Percentiles rank a stretch among this genome's conserved stretches.
Evolutionary conservation across 2,329 filamentous ascomycete species (phyloP).

Genomic region (Teratosphaeria zuluensis): DNA sequence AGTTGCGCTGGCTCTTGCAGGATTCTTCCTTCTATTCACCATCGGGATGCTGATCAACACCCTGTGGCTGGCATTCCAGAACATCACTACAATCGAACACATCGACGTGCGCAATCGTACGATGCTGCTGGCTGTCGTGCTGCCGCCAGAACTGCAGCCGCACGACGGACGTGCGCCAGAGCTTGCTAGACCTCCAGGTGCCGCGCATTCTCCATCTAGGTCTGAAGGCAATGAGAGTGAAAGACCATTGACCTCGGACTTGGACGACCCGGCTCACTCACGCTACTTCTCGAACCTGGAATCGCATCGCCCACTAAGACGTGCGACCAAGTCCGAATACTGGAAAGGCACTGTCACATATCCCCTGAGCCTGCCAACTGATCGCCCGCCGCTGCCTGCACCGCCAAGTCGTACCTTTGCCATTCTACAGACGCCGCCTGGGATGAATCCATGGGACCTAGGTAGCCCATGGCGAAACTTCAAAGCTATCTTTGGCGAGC

Average conservation of each 20-base stretch:
- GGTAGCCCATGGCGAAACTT: slow-evolving; percentile 58
- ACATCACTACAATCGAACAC: slow-evolving; percentile 78
- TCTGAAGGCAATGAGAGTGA: slow-evolving; percentile 12
- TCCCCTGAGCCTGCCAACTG: slow-evolving; percentile 36
- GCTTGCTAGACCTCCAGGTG: not conserved
- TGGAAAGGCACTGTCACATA: slow-evolving; percentile 46
- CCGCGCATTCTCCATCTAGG: not conserved
- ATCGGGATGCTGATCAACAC: slow-evolving; percentile 67
- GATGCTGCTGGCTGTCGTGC: slow-evolving; percentile 64
- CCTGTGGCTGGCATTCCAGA: slow-evolving; percentile 57
- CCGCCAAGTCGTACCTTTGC: slow-evolving; percentile 56
- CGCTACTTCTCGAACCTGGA: slow-evolving; percentile 20
- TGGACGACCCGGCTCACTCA: slow-evolving; percentile 23
- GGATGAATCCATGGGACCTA: slow-evolving; percentile 80
- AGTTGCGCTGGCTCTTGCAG: slow-evolving; percentile 55
- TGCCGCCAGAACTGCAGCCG: slow-evolving; percentile 40
- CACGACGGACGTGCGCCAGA: not conserved
- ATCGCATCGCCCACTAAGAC: slow-evolving; percentile 6
- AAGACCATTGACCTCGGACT: slow-evolving; percentile 23
- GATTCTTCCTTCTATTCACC: slow-evolving; percentile 72
- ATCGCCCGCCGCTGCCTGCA: slow-evolving; percentile 25
- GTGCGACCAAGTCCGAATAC: slow-evolving; percentile 12
- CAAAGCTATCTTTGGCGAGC: slow-evolving; percentile 67
- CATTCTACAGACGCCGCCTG: slow-evolving; percentile 60
- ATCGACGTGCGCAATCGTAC: slow-evolving; percentile 52